Base-by-base conservation (phyloP, 2,329 filamentous ascomycete genomes). In the Fusarium pseudoanthophilum region DNA sequence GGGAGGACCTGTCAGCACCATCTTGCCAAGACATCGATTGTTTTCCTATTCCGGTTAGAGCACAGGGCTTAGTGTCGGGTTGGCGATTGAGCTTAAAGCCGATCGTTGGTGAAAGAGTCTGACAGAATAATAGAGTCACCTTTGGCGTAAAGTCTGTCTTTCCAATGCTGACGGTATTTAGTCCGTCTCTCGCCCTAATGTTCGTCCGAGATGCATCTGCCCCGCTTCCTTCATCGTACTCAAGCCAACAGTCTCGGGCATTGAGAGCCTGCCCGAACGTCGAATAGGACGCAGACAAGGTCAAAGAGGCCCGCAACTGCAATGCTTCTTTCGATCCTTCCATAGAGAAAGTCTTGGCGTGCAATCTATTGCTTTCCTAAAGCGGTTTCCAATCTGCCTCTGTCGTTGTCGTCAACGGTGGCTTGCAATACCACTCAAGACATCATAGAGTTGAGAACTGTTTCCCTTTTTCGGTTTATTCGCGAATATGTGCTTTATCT, bases 11-110 rank as follows among this genome's bases (percentile, higher is more conserved):
- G 45, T 64, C 56, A 63, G 49, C 52, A 71, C 43, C 26, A 48
- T 51, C 53, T 46, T 58, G 53, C 65, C 67, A 68, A 67, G 60
- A 60, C 51, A 53, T 37, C 3, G 76, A 78, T 75, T 78, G 70
- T 74, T 74, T 78, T 74, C 76, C 76, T 78, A 75, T 72, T 77
- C 15, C 30, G 70, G 69, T 49, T 75, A 64, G 65, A 40, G 7
- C 5, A 7, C 26, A 45, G 28, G 45, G 39, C 30, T 69, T 52
- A 63, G 39, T 34, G 28, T 46, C 30, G 34, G 34, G 10, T 28
- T 60, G 42, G 60, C 26, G 32, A 60, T 70, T 40, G n/a, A n/a
- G 18, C 21, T 24, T 57, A 45, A 61, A 21, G 20, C 53, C 56
- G 49, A 52, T 63, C n/a, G 20, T 14, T 13, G 11, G 14, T 5